phyloP scores from a whole-genome alignment of 331 rosid genomes.

The Prunus yedoensis region DNA sequence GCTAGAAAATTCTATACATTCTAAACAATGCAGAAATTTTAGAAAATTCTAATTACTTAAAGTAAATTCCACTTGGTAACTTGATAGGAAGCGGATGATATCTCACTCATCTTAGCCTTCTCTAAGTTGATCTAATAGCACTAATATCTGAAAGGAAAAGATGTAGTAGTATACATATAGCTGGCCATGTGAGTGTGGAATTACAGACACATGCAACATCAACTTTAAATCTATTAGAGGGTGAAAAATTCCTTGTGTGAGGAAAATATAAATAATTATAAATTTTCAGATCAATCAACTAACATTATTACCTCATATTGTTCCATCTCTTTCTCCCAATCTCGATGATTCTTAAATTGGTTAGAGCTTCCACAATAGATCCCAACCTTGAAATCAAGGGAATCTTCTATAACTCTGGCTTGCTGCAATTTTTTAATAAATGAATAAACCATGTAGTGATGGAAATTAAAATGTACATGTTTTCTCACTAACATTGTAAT shows the following conservation, averaged over 20 bases:
- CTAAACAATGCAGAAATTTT: not conserved
- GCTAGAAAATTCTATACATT: not conserved
- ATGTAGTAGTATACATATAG: not conserved
- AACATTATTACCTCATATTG: slow-evolving; percentile 66
- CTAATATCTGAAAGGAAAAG: not conserved
- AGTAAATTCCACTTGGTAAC: slow-evolving; percentile 6
- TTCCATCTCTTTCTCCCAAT: slow-evolving; percentile 71
- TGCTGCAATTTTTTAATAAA: slow-evolving; percentile 49
- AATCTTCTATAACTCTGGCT: slow-evolving; percentile 74
- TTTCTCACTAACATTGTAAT: not conserved
- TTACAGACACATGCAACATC: not conserved
- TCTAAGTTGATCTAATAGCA: slow-evolving; percentile 6
- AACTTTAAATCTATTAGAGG: not conserved
- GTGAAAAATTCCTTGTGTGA: not conserved
- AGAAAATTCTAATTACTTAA: not conserved
- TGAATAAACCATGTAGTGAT: not conserved
- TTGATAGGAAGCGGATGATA: not conserved
- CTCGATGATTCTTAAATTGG: slow-evolving; percentile 51
- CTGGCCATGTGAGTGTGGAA: not conserved
- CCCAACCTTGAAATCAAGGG: slow-evolving; percentile 74
- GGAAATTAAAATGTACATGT: not conserved
- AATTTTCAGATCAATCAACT: slow-evolving; percentile 19
- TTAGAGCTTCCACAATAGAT: slow-evolving; percentile 61
- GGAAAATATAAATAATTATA: slow-evolving; percentile 13
- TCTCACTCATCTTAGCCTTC: not conserved